These are phyloP conservation scores for Forsythia viridissima DNA, from an alignment of 257 asterid species.

Conservation along the genomic window DNA sequence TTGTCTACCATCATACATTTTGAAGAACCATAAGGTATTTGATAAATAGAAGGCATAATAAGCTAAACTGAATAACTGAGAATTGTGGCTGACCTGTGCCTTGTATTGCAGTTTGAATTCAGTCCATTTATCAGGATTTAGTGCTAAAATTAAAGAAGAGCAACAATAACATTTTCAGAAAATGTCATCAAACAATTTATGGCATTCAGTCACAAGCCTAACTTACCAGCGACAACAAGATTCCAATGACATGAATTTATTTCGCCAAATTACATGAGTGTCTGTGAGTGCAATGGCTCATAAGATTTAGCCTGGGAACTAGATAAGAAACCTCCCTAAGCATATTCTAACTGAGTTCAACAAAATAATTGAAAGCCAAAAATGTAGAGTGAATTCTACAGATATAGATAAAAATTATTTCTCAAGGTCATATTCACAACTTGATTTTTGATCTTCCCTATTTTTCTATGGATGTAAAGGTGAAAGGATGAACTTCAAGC, in stretches of 20 bases:
- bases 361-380: too few species aligned
- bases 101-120: conserved; percentile 88
- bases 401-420: background rate
- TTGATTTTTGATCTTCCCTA: background rate
- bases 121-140: conserved; percentile 84
- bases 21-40: background rate
- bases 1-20: background rate
- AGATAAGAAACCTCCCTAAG: background rate
- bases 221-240: background rate
- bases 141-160: conserved; percentile 55
- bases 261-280: background rate
- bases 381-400: background rate
- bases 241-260: background rate
- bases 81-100: conserved; percentile 88
- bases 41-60: background rate
- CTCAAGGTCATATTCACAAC: background rate
- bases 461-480: too few species aligned
- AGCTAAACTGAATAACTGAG: conserved; percentile 80
- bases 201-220: background rate
- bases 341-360: background rate
- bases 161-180: background rate
- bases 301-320: background rate
- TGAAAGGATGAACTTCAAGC: too few species aligned
- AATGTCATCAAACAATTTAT: conserved; percentile 10
- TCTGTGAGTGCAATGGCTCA: background rate